Conservation (phyloP, 768 basidiomycete genomes). For the Austroboletus eburneus region DNA sequence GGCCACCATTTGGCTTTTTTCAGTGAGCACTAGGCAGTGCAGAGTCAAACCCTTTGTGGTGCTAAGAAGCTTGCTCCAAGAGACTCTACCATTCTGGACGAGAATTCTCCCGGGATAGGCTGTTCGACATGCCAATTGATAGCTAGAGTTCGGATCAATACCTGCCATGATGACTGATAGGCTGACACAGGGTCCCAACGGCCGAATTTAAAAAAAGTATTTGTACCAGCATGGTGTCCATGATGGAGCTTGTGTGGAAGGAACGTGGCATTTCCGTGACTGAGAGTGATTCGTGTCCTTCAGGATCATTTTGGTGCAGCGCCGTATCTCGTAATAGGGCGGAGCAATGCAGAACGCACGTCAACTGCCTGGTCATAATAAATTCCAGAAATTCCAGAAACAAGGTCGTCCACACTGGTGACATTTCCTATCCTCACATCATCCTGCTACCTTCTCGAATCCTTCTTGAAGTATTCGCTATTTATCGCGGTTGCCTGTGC, state of each 20-base stretch:
- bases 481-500: constrained; percentile 83
- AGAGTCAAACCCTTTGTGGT: no score
- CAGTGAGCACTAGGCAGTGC: no score
- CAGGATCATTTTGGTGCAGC: constrained; percentile 1
- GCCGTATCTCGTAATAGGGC: constrained; percentile 5
- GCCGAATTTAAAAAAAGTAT: no score
- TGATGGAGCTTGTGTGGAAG: no score
- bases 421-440: background rate
- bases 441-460: constrained; percentile 33
- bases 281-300: constrained; percentile 6
- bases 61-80: no score
- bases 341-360: constrained; percentile 23
- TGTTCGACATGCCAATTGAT: no score
- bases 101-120: no score
- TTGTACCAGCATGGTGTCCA: no score
- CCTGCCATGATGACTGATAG: no score
- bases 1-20: background rate
- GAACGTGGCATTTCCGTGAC: constrained; percentile 7
- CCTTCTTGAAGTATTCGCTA: constrained; percentile 74
- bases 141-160: no score
- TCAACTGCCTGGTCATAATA: constrained; percentile 20
- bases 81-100: no score
- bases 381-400: constrained; percentile 26
- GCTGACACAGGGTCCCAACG: no score
- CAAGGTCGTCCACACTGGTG: constrained; percentile 8